Percentiles rank a stretch among this genome's conserved stretches.
Conservation (phyloP, 805 yeast genomes). For the Cyberlindnera meyerae region DNA sequence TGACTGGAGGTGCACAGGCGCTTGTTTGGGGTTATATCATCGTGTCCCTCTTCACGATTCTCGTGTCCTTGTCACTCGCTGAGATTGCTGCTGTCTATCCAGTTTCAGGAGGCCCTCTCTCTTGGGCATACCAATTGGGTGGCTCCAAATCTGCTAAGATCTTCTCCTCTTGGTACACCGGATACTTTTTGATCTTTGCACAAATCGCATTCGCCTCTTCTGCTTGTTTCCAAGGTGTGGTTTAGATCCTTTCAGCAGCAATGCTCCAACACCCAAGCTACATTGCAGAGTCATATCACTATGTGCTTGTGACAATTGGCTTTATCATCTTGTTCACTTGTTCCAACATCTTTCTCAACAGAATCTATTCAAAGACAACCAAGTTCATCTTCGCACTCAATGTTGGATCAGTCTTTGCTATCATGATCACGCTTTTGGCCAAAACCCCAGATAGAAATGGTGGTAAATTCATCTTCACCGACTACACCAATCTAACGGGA, state of each 20-base stretch:
- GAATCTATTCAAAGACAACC: conserved; percentile 23
- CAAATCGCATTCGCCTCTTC: conserved; percentile 25
- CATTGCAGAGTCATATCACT: conserved; percentile 19
- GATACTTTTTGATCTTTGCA: conserved; percentile 27
- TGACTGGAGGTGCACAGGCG: conserved; percentile 25
- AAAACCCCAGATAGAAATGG: conserved; percentile 22
- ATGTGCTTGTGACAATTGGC: conserved; percentile 21
- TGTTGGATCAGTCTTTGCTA: conserved; percentile 18
- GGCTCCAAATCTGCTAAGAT: conserved; percentile 22
- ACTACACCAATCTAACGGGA: conserved; percentile 22
- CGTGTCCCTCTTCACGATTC: conserved; percentile 22
- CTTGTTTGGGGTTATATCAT: conserved; percentile 27
- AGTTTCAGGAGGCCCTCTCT: conserved; percentile 31
- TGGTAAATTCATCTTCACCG: conserved; percentile 25
- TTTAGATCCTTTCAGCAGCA: conserved; percentile 20
- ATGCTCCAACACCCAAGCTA: conserved; percentile 17
- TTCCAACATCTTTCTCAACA: conserved; percentile 22
- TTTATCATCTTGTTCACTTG: conserved; percentile 22
- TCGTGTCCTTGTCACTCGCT: conserved; percentile 24
- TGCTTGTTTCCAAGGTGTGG: conserved; percentile 26
- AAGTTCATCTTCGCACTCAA: conserved; percentile 17
- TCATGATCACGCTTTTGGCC: conserved; percentile 19
- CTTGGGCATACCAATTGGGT: conserved; percentile 32
- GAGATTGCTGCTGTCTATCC: conserved; percentile 33
- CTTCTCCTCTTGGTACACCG: conserved; percentile 28